These are phyloP conservation scores for Rosa multiflora DNA, from an alignment of 306 rosid genomes.

Conservation along the genomic window DNA sequence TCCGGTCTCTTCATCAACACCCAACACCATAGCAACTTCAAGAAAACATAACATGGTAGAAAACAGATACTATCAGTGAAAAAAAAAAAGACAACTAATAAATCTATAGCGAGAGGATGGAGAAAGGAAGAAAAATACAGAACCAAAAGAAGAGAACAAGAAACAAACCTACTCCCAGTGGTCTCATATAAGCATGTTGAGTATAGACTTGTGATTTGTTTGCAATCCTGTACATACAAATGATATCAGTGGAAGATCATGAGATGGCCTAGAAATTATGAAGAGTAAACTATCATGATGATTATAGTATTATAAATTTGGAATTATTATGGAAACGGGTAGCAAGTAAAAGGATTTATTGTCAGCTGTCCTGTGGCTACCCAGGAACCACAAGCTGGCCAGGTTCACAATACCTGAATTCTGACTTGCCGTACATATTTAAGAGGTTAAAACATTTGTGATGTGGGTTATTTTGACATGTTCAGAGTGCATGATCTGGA, in stretches of 20 bases:
- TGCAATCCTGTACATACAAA: conserved; percentile 71
- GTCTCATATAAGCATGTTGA: conserved; percentile 99
- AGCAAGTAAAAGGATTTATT: not conserved
- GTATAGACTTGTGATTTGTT: conserved; percentile 98
- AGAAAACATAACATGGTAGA: conserved; percentile 24
- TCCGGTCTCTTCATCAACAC: conserved; percentile 87
- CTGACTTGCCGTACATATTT: not conserved
- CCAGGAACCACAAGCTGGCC: not conserved
- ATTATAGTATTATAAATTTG: not conserved
- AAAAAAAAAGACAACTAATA: conserved; percentile 9
- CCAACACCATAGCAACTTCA: conserved; percentile 94
- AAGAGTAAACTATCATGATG: conserved; percentile 15
- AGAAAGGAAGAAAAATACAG: not conserved
- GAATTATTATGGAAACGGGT: not conserved
- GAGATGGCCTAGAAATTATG: conserved; percentile 9
- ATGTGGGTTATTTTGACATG: not conserved
- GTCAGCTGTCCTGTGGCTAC: not conserved
- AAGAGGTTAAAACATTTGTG: not conserved
- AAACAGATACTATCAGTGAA: conserved; percentile 20
- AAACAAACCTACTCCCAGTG: conserved; percentile 91
- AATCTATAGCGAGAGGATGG: not conserved
- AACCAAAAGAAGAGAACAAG: conserved; percentile 10
- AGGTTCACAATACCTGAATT: not conserved
- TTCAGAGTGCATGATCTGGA: not conserved
- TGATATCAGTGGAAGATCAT: conserved; percentile 18